Evolutionary conservation across 2,329 filamentous ascomycete species (phyloP), one percentile per base, ranked within the genome.

Genomic region (Leptoxyphium fumago): DNA sequence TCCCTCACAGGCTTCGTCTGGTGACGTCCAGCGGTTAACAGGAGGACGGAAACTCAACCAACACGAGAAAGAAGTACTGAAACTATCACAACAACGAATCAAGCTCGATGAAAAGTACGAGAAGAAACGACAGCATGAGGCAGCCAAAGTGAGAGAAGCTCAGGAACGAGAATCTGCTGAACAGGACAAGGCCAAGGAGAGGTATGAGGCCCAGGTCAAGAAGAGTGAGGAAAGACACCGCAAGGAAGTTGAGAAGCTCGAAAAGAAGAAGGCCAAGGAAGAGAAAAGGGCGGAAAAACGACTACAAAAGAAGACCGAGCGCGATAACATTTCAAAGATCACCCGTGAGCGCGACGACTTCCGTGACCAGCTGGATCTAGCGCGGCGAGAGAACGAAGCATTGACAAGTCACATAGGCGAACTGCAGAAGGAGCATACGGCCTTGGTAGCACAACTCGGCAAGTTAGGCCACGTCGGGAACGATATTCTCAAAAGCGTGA

Each of bases 201-300:
- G 78, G 51, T 78, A 80, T 52, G 71, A 73, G 49, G 71, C 71
- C 10, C 80, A 85, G 54, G 64, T 82, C 39, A 65, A 66, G 48
- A 81, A 79, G 60, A 63, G 83, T 2, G 75, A 84, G 49, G 72
- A 77, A 50, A 77, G 77, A 63, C 74, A 75, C 40, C 67, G 69
- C 46, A 72, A 71, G 45, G 82, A 86, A 54, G 68, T 76, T 47
- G 68, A 66, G 52, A 82, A 80, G 60, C 71, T 72, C 1, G 62
- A 63, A 44, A 50, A 53, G 41, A 59, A 59, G 43, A 55, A 55
- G 36, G 52, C 52, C n/a, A 60, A 58, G 43, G 59, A 61, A 41
- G 48, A 51, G 14, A 58, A 62, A 26, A 68, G 68, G 40, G 65
- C 66, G 14, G 66, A 71, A 49, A 67, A 68, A 48, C 64, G 61